Conservation (phyloP, 2,329 filamentous ascomycete species). For the Cordyceps militaris region DNA sequence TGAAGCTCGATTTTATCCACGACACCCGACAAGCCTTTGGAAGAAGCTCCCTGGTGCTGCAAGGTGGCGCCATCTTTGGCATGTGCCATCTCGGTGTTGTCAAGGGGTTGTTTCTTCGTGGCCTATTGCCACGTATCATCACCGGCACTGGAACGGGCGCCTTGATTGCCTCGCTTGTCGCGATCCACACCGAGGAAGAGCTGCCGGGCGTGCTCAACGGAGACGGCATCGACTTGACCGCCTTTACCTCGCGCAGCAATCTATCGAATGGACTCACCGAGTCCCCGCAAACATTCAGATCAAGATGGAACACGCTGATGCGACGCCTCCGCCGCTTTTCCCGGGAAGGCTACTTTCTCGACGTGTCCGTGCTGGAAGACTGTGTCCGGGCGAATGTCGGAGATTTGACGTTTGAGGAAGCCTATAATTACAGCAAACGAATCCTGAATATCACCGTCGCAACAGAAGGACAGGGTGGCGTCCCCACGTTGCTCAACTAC, state of each 20-base stretch:
- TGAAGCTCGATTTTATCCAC: conserved; percentile 78
- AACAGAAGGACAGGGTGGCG: conserved; percentile 63
- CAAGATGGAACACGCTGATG: conserved; percentile 51
- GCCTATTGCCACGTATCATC: conserved; percentile 80
- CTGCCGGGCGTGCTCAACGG: conserved; percentile 69
- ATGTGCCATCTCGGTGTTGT: conserved; percentile 86
- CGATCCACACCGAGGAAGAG: conserved; percentile 81
- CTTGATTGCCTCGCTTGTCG: conserved; percentile 79
- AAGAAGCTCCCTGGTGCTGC: conserved; percentile 74
- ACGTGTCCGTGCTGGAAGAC: conserved; percentile 73
- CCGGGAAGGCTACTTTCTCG: conserved; percentile 73
- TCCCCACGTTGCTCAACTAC: conserved; percentile 84
- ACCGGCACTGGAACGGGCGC: conserved; percentile 87
- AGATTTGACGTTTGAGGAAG: conserved; percentile 88
- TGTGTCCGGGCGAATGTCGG: conserved; percentile 81
- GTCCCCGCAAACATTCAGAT: conserved; percentile 32
- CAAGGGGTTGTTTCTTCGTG: conserved; percentile 74
- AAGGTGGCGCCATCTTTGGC: conserved; percentile 87
- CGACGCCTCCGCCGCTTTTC: conserved; percentile 64
- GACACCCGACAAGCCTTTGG: conserved; percentile 86
- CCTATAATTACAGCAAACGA: conserved; percentile 75
- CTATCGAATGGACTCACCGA: conserved; percentile 26
- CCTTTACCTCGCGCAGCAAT: conserved; percentile 50
- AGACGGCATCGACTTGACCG: conserved; percentile 73
- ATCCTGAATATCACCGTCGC: conserved; percentile 89